Evolutionary conservation across 345 rosid genomes (phyloP), one percentile per base, ranked within the genome.

Genomic region (Moricandia moricandioides): DNA sequence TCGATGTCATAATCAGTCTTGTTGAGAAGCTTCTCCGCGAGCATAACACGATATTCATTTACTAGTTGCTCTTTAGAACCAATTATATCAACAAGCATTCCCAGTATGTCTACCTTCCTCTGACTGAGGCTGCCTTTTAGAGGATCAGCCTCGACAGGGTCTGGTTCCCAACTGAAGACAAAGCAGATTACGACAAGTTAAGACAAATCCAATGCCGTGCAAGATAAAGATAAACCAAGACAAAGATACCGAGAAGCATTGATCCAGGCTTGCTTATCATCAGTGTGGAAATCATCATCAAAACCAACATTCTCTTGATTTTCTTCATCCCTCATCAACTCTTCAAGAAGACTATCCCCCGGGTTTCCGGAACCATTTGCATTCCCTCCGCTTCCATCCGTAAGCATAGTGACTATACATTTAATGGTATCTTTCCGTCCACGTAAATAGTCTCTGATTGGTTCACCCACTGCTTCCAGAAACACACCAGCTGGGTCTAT

Each of bases 261-360:
- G 30, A 83, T 80, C 99, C 99, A 95, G 9, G 92, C 93, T 75
- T 92, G 97, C 84, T 86, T 91, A 78, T 92, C 97, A 88, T 92
- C 97, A 47, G 86, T 78, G 72, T 84, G 84, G 71, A 95, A 87
- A 74, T 85, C 96, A 83, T 90, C 97, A 67, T 90, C 96, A 52
- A 83, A 73, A 61, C 82, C 90, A 35, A 72, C 71, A 72, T 84
- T 87, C 54, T 90, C 97, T 85, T 85, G 97, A 78, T 73, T 83
- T 81, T 92, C 97, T 80, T 90, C 97, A 83, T 95, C 99, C 71
- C 93, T 89, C 82, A 90, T 95, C 77, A 95, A 78, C 72, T 92
- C 99, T 80, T 95, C 99, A 69, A 95, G 99, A 78, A 95, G 97
- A 85, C 97, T 92, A 83, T 90, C 99, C 79, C 96, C 97, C 69